phyloP scores from a whole-genome alignment of 2,329 filamentous ascomycete species.

The Knoxdaviesia capensis region DNA sequence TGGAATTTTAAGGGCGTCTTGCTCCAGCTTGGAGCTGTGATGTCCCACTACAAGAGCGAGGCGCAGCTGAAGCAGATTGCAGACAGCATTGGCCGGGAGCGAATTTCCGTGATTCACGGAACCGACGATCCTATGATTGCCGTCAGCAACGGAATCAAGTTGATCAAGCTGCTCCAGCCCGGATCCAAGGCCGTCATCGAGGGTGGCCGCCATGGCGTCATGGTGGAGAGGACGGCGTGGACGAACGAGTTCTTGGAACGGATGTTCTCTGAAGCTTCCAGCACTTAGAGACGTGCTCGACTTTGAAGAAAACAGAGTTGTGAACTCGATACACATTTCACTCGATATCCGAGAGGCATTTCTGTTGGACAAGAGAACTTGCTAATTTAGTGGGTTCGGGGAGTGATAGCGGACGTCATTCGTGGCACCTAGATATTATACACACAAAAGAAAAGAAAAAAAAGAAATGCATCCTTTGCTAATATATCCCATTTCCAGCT shows the following conservation, averaged over 20 bases:
- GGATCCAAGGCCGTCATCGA: slow-evolving; percentile 42
- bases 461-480: too few species aligned
- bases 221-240: slow-evolving; percentile 50
- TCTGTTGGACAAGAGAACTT: too few species aligned
- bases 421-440: too few species aligned
- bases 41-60: slow-evolving; percentile 57
- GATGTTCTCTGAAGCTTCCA: too few species aligned
- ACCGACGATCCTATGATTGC: slow-evolving; percentile 60
- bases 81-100: slow-evolving; percentile 46
- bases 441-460: too few species aligned
- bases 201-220: slow-evolving; percentile 54
- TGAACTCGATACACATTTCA: too few species aligned
- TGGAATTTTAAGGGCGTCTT: slow-evolving; percentile 53
- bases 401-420: too few species aligned
- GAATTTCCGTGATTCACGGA: slow-evolving; percentile 65
- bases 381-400: too few species aligned
- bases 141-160: slow-evolving; percentile 44
- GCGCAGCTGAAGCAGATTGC: slow-evolving; percentile 36
- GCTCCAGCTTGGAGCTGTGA: slow-evolving; percentile 58
- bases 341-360: too few species aligned
- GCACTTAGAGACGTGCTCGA: too few species aligned
- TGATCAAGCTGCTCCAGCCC: slow-evolving; percentile 45
- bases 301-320: too few species aligned
- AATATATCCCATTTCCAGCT: too few species aligned
- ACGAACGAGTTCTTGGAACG: slow-evolving; percentile 41